These are phyloP conservation scores for Mercurialis annua DNA, from an alignment of 345 rosid species.

Conservation along the genomic window DNA sequence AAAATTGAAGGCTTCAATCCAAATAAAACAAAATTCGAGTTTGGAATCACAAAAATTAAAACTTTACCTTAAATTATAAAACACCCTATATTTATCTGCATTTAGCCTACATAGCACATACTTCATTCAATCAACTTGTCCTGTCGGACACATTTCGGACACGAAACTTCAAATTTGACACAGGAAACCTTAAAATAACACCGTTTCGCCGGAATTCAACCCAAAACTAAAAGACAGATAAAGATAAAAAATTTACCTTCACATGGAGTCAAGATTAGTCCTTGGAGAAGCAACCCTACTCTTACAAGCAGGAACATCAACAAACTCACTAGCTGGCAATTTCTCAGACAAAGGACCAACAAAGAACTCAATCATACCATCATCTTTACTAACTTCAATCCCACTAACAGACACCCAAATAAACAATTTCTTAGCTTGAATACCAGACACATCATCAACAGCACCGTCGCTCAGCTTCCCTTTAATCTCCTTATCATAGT, in stretches of 20 bases:
- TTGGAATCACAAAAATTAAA: no score
- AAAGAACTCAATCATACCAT: constrained; percentile 54
- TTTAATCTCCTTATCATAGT: constrained; percentile 45
- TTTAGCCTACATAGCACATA: no score
- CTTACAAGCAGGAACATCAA: constrained; percentile 51
- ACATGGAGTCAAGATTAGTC: constrained; percentile 26
- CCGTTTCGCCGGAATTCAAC: no score
- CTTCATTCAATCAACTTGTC: no score
- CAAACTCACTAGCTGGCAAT: constrained; percentile 57
- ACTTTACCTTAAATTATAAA: no score
- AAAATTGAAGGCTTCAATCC: no score
- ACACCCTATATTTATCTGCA: no score
- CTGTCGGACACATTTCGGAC: no score
- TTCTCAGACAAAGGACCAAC: constrained; percentile 66
- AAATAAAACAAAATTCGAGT: no score
- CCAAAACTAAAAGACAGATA: no score
- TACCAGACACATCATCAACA: constrained; percentile 52
- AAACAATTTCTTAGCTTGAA: constrained; percentile 62
- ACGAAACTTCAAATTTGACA: no score
- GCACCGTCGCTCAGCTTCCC: constrained; percentile 63
- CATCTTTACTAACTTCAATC: constrained; percentile 37
- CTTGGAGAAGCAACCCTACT: constrained; percentile 26
- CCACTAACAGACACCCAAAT: constrained; percentile 63
- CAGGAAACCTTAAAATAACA: no score
- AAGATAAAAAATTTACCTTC: constrained; percentile 16